Conservation (phyloP, 1,139 yeast species). For the Diutina sp. region DNA sequence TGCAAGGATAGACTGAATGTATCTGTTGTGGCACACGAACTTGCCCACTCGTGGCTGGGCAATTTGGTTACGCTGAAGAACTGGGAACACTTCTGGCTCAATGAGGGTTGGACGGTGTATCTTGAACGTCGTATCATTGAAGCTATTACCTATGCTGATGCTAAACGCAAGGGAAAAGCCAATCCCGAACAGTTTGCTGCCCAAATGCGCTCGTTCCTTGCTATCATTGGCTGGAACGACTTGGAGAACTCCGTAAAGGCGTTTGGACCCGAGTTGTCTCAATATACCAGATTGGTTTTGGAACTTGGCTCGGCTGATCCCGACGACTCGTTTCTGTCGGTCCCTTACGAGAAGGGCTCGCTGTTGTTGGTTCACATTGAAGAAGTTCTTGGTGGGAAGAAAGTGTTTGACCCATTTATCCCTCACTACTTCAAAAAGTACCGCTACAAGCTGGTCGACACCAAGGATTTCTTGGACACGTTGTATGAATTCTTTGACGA, state of each 20-base stretch:
- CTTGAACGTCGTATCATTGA: conserved; percentile 77
- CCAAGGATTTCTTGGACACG: conserved; percentile 69
- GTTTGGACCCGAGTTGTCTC: conserved; percentile 39
- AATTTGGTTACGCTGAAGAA: conserved; percentile 80
- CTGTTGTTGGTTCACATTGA: conserved; percentile 68
- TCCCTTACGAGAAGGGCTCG: conserved; percentile 87
- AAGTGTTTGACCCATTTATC: conserved; percentile 64
- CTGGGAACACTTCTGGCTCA: conserved; percentile 92
- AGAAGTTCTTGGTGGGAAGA: conserved; percentile 41
- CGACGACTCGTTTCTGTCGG: conserved; percentile 79
- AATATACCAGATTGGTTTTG: conserved; percentile 58
- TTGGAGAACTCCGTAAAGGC: conserved; percentile 51
- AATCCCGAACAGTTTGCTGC: conserved; percentile 35
- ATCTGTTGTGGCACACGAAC: conserved; percentile 82
- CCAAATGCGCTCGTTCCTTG: conserved; percentile 61
- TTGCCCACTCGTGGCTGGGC: conserved; percentile 91
- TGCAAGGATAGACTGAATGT: conserved; percentile 81
- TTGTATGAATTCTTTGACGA: conserved; percentile 50
- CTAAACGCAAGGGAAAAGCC: conserved; percentile 10
- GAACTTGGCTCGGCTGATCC: conserved; percentile 64
- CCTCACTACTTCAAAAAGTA: conserved; percentile 63
- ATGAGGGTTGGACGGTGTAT: conserved; percentile 95
- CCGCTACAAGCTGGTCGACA: conserved; percentile 61
- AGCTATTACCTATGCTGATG: conserved; percentile 34
- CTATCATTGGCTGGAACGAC: conserved; percentile 84